A percentile compares a stretch with the other conserved stretches of the same genome.
These are phyloP conservation scores for Populus nigra DNA, from an alignment of 345 rosid species.

Conservation along the genomic window DNA sequence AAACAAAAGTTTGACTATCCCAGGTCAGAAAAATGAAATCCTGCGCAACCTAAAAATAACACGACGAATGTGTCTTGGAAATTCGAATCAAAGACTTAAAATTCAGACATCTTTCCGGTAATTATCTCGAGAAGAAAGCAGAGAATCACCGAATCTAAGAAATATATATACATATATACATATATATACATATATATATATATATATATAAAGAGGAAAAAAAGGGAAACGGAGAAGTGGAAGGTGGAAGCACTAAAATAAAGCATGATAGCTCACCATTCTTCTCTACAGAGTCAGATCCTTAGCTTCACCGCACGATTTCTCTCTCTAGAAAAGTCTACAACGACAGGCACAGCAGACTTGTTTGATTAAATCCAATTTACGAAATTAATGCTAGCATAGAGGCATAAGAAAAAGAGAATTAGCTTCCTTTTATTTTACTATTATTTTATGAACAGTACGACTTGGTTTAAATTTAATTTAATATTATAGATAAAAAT, in stretches of 20 bases:
- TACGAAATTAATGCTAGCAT: background rate
- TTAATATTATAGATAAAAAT: too few relatives aligned
- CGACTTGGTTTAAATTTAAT: too few relatives aligned
- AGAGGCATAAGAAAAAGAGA: background rate
- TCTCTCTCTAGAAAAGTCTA: constrained; percentile 7
- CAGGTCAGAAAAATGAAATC: background rate
- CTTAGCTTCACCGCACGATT: constrained; percentile 27
- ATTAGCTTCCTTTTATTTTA: background rate
- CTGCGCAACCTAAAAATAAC: background rate
- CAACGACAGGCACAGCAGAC: constrained; percentile 9
- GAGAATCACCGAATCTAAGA: background rate
- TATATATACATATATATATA: background rate
- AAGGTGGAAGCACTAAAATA: background rate
- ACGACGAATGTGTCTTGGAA: background rate
- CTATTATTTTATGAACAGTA: background rate
- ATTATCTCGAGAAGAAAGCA: constrained; percentile 24
- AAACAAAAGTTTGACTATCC: background rate
- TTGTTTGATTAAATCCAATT: constrained; percentile 30
- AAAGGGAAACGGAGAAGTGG: background rate
- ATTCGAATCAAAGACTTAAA: background rate
- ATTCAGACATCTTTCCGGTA: background rate
- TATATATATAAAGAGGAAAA: background rate
- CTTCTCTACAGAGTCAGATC: constrained; percentile 19
- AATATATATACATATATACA: background rate
- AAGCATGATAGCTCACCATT: constrained; percentile 22